Percentiles rank a stretch among this genome's conserved stretches.
Conservation (phyloP, 345 rosid genomes). For the Erodium maritimum region DNA sequence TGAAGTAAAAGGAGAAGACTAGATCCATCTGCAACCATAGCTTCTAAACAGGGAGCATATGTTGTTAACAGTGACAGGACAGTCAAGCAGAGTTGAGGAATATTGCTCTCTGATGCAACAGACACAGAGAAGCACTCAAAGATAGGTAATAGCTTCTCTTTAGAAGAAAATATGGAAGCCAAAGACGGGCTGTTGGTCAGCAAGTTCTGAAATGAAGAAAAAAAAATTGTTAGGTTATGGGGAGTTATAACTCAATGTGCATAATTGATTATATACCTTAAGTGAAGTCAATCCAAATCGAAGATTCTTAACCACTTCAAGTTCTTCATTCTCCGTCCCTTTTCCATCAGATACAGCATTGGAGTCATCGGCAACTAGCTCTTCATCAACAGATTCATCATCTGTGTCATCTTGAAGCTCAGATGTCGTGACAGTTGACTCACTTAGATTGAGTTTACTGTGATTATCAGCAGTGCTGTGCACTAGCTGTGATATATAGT, state of each 20-base stretch:
- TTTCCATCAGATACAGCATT: conserved; percentile 26
- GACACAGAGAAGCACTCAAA: conserved; percentile 83
- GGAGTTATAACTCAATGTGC: conserved; percentile 7
- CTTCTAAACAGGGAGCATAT: conserved; percentile 95
- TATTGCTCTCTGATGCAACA: conserved; percentile 62
- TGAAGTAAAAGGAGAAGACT: conserved; percentile 89
- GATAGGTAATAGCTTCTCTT: conserved; percentile 79
- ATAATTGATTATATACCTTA: conserved; percentile 36
- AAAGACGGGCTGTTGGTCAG: conserved; percentile 73
- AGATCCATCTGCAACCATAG: conserved; percentile 98
- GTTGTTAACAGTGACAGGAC: conserved; percentile 85
- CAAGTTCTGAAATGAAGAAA: conserved; percentile 43
- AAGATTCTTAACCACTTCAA: conserved; percentile 43
- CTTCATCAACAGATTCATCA: conserved; percentile 30
- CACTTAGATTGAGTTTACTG: conserved; percentile 14
- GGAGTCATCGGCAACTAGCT: conserved; percentile 32
- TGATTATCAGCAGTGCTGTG: conserved; percentile 32
- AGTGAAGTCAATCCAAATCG: conserved; percentile 74
- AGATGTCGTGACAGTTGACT: conserved; percentile 24
- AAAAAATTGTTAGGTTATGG: conserved; percentile 19
- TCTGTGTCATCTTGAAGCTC: conserved; percentile 26
- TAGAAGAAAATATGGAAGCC: conserved; percentile 85
- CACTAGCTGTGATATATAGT: conserved; percentile 65
- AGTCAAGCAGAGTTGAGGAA: conserved; percentile 78
- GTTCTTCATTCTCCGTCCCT: conserved; percentile 39